Evolutionary conservation across 768 basidiomycete species (phyloP).

Genomic region (Hericium alpestre): DNA sequence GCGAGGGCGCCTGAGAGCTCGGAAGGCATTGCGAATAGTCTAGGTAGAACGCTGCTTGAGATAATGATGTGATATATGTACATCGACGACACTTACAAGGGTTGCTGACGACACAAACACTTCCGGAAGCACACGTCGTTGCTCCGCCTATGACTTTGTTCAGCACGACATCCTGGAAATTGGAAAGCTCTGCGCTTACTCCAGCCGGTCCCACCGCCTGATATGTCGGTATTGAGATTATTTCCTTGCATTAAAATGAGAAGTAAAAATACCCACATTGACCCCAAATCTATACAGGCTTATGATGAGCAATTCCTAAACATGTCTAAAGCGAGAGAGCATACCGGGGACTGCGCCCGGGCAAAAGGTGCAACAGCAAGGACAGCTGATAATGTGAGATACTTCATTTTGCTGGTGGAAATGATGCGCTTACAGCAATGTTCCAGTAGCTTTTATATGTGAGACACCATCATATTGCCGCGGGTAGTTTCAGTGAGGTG

Average conservation of each 20-base stretch:
- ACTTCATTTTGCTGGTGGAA: slow-evolving; percentile 9
- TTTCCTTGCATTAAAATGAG: neutral
- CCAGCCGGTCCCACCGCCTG: slow-evolving; percentile 18
- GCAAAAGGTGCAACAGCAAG: slow-evolving; percentile 16
- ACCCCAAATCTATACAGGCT: slow-evolving; percentile 12
- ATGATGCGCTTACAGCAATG: neutral
- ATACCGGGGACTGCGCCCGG: slow-evolving; percentile 15
- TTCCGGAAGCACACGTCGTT: slow-evolving; percentile 20
- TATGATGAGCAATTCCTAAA: neutral
- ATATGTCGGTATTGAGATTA: neutral
- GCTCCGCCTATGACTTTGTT: slow-evolving; percentile 13
- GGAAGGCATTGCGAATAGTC: slow-evolving; percentile 25
- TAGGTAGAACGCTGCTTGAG: neutral
- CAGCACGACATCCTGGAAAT: neutral
- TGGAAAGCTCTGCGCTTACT: slow-evolving; percentile 7
- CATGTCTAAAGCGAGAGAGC: neutral
- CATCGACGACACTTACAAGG: slow-evolving; percentile 10
- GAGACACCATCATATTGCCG: too few relatives aligned
- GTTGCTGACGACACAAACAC: slow-evolving; percentile 18
- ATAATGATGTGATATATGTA: neutral
- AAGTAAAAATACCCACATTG: slow-evolving; percentile 13
- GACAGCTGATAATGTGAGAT: slow-evolving; percentile 11
- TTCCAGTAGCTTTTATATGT: neutral
- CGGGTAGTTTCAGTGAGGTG: neutral
- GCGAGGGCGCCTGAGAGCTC: slow-evolving; percentile 12